Percentiles rank a stretch among this genome's conserved stretches.
These are phyloP conservation scores for Boletus rubroflammeus DNA, from an alignment of 768 basidiomycete species.

Conservation along the genomic window DNA sequence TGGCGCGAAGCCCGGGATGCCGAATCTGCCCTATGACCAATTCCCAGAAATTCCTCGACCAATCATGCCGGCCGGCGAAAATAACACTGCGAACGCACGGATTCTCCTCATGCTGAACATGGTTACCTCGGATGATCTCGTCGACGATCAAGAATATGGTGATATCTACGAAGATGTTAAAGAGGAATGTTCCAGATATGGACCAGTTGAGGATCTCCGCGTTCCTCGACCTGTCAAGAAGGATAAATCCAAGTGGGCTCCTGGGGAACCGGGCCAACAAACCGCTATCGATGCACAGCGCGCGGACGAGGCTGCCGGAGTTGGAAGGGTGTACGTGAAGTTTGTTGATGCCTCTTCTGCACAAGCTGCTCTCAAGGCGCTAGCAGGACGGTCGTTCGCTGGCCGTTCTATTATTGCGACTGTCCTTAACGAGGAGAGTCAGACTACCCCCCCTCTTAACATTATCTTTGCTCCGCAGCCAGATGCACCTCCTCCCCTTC, in stretches of 20 bases:
- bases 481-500: conserved; percentile 76
- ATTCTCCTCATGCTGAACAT: conserved; percentile 98
- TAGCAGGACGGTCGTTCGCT: conserved; percentile 88
- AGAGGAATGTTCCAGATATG: conserved; percentile 82
- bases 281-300: conserved; percentile 64
- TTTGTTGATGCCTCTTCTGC: conserved; percentile 64
- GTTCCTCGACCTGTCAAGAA: conserved; percentile 88
- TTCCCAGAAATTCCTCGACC: conserved; percentile 84
- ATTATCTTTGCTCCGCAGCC: conserved; percentile 84
- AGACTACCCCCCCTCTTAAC: conserved; percentile 78
- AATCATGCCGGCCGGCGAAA: conserved; percentile 82
- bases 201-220: conserved; percentile 76
- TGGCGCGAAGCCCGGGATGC: conserved; percentile 75
- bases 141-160: conserved; percentile 86
- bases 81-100: conserved; percentile 56
- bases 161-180: conserved; percentile 95
- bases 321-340: conserved; percentile 95
- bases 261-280: conserved; percentile 57
- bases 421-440: conserved; percentile 76
- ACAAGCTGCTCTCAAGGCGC: conserved; percentile 68
- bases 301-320: conserved; percentile 84
- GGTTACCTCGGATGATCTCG: conserved; percentile 91
- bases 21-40: conserved; percentile 69
- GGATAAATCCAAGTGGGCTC: conserved; percentile 74
- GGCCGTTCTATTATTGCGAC: conserved; percentile 87